Evolutionary conservation across 2,329 filamentous ascomycete genomes (phyloP), one percentile per base, ranked within the genome.

Genomic region (Diaporthe ampelina): DNA sequence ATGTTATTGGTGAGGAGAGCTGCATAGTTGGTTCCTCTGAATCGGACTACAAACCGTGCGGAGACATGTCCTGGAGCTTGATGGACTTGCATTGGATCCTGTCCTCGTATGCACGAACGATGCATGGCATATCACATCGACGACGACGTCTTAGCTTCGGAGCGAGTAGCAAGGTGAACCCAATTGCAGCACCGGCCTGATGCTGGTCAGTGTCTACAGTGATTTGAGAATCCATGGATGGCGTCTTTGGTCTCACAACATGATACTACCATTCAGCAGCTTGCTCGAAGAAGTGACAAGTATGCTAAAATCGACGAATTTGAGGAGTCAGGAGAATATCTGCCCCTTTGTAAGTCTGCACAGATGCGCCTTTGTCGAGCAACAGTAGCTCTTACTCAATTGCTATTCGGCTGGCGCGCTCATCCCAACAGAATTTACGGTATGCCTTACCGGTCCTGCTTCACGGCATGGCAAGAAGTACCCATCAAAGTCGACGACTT

Each of bases 1-100:
- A 37, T n/a, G 3, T 21, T 6, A 67, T 52, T 67, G 63, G 63
- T 26, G 45, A 37, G 43, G 52, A 26, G 45, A 19, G 45, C 32
- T 67, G 63, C 13, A 19, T 52, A 13, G 43, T 50, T 43, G 19
- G 35, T 29, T 24, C 26, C 45, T 37, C 29, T 29, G 61, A 19
- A 26, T 52, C 48, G 48, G 48, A 52, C 48, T 26, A 13, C 11
- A 50, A n/a, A 13, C 45, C 63, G 45, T 67, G 63, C 61, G 61
- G 61, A 50, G 61, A 65, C 10, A 17, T 45, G 37, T 24, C 32
- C 63, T 40, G 32, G 63, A 67, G 63, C 45, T 67, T 52, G 45
- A 52, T 52, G 63, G 63, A 19, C 63, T 52, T 52, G 63, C 45
- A 52, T 37, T 13, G 13, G 45, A 19, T 37, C 17, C 35, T 52